Conservation (phyloP, 768 basidiomycete genomes). For the Boletales sp. region DNA sequence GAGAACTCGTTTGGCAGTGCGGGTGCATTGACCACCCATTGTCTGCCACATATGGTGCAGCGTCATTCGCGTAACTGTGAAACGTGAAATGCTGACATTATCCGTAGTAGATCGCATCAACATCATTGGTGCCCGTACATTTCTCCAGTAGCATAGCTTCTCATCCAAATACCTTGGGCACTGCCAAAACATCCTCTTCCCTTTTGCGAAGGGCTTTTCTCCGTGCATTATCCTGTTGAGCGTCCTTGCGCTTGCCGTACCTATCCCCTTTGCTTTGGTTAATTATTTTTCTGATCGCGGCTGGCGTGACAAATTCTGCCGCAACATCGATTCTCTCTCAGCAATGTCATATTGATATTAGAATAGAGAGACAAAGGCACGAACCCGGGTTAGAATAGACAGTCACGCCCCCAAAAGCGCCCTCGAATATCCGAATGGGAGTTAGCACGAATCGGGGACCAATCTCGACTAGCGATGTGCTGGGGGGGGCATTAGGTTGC, state of each 20-base stretch:
- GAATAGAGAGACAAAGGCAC: constrained; percentile 14
- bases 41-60: constrained; percentile 5
- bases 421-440: constrained; percentile 97
- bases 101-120: not conserved
- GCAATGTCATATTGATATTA: not conserved
- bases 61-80: constrained; percentile 1
- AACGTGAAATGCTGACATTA: not conserved
- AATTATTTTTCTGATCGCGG: constrained; percentile 66
- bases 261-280: constrained; percentile 74
- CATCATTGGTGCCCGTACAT: not conserved
- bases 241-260: constrained; percentile 80
- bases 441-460: constrained; percentile 97
- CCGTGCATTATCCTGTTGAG: constrained; percentile 58
- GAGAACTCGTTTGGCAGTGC: constrained; percentile 18
- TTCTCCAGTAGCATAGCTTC: not conserved
- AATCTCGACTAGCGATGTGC: constrained; percentile 91
- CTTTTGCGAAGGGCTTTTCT: constrained; percentile 63
- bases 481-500: constrained; percentile 80
- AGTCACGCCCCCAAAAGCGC: constrained; percentile 91
- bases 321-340: not conserved
- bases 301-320: constrained; percentile 89
- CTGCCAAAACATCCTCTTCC: constrained; percentile 76
- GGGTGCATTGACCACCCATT: constrained; percentile 12
- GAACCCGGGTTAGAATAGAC: constrained; percentile 93
- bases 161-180: constrained; percentile 88